Evolutionary conservation across 371 early-diverging fungal species (phyloP).

Genomic region (Zychaea mexicana): DNA sequence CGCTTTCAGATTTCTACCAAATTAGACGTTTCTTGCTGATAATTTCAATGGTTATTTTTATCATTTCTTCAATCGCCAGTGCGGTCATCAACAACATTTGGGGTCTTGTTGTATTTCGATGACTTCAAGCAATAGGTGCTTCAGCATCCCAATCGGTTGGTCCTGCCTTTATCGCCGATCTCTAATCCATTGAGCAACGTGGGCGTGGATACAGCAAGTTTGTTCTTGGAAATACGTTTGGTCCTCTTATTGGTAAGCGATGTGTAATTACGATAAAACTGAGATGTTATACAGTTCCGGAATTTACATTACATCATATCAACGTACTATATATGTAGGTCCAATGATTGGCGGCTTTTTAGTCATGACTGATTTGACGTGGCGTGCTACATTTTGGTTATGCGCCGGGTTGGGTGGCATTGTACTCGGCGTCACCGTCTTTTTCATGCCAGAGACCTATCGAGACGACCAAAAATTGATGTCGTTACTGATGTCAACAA

Average conservation of each 20-base stretch:
- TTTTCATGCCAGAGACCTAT: slow-evolving; percentile 66
- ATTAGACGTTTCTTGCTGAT: slow-evolving; percentile 63
- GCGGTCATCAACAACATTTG: slow-evolving; percentile 61
- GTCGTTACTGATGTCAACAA: too few relatives aligned
- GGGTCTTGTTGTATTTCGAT: slow-evolving; percentile 63
- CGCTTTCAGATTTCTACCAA: slow-evolving; percentile 63
- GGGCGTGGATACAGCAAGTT: slow-evolving; percentile 36
- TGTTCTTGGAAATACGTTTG: slow-evolving; percentile 52
- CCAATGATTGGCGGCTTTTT: slow-evolving; percentile 38
- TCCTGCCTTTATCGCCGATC: slow-evolving; percentile 45
- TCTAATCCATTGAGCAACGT: slow-evolving; percentile 22
- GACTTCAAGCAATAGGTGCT: slow-evolving; percentile 72
- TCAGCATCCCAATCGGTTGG: slow-evolving; percentile 65
- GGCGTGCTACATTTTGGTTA: slow-evolving; percentile 66
- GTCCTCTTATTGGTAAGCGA: slow-evolving; percentile 38
- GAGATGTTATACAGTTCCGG: too few relatives aligned
- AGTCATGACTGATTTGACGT: slow-evolving; percentile 28
- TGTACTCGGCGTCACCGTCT: slow-evolving; percentile 31
- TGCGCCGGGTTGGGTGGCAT: slow-evolving; percentile 49
- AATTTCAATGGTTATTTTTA: slow-evolving; percentile 58
- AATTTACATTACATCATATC: too few relatives aligned
- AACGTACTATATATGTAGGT: slow-evolving; percentile 24
- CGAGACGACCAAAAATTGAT: slow-evolving; percentile 23
- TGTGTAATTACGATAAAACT: too few relatives aligned
- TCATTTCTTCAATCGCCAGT: slow-evolving; percentile 67